Evolutionary conservation across 2,329 filamentous ascomycete genomes (phyloP).

Genomic region (Epichloe glyceriae): DNA sequence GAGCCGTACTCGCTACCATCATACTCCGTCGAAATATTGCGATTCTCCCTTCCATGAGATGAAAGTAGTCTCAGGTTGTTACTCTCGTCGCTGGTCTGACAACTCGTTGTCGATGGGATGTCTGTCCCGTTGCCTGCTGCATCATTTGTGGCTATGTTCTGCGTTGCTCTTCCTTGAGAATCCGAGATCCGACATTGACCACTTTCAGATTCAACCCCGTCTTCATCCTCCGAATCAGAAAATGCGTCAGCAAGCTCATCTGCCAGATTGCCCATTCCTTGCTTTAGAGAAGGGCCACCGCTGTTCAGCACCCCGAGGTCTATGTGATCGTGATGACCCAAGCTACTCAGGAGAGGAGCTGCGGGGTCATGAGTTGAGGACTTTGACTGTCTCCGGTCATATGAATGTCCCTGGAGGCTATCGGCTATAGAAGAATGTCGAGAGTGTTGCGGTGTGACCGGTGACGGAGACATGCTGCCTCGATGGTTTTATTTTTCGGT

Average conservation of each 20-base stretch:
- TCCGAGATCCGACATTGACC: constrained; percentile 12
- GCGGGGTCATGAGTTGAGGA: constrained; percentile 37
- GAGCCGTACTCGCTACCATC: constrained; percentile 65
- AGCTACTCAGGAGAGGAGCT: constrained; percentile 35
- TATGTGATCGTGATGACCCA: constrained; percentile 34
- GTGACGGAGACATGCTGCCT: constrained; percentile 4
- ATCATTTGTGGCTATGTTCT: not conserved
- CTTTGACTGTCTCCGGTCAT: constrained; percentile 35
- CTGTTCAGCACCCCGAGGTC: constrained; percentile 33
- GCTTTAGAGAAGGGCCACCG: constrained; percentile 29
- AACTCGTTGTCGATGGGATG: constrained; percentile 17
- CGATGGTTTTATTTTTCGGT: not conserved
- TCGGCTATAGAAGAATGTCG: constrained; percentile 44
- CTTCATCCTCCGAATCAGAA: constrained; percentile 52
- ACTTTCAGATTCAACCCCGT: constrained; percentile 39
- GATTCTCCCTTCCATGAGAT: constrained; percentile 32
- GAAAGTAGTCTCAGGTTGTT: constrained; percentile 33
- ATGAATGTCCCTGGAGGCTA: constrained; percentile 31
- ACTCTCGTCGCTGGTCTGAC: constrained; percentile 19
- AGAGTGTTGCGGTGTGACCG: constrained; percentile 42
- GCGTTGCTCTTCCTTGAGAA: not conserved
- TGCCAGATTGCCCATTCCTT: constrained; percentile 62
- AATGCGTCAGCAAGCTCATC: constrained; percentile 69
- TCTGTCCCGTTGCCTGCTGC: constrained; percentile 3
- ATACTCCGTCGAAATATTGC: constrained; percentile 45